Base-by-base conservation (phyloP, 495 filamentous ascomycete species). In the Geopyxis carbonaria region DNA sequence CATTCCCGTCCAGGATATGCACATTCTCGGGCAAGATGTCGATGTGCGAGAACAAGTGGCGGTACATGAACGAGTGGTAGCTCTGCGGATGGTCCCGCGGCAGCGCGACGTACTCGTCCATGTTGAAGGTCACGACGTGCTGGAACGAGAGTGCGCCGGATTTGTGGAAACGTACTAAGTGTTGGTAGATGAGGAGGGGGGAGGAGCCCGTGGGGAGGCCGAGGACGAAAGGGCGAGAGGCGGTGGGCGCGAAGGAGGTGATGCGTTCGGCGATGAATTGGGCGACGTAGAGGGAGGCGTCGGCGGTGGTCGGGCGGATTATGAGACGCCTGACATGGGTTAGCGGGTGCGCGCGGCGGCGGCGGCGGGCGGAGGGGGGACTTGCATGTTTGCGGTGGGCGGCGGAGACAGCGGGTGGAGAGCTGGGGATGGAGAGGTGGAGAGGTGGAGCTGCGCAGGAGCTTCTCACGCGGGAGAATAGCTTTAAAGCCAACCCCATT, bases 1-100 rank as follows among this genome's bases (percentile, higher is more conserved):
- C 80, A 49, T 80, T 84, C 44, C 81, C 80, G 55, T 87, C 72
- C n/a, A 87, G 69, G 53, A 91, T 82, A 61, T 91, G 70, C 55
- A 86, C 80, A 48, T 84, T 83, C 46, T 66, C 65, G 4, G 82
- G 80, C 42, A 70, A 66, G 41, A 91, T 74, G 51, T 91, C 79
- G 50, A 87, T 75, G 56, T 87, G 80, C 2, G 76, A 79, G 64
- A 91, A 91, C 68, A 87, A 82, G 59, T 87, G 68, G 59, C 76
- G 78, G 65, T 80, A 86, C 82, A 91, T 87, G 64, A 86, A 91
- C 40, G 74, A 76, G 63, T 86, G 81, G 61, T 87, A 87, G 55
- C 72, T 78, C 57, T 85, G 72, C 8, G 80, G 78, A 55, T 87
- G 80, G 45, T 83, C 78, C 43, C 76, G 70, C 21, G 81, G 76